Percentiles rank a stretch among this genome's conserved stretches.
Evolutionary conservation across 768 basidiomycete species (phyloP).

Genomic region (Galerina sulciceps): DNA sequence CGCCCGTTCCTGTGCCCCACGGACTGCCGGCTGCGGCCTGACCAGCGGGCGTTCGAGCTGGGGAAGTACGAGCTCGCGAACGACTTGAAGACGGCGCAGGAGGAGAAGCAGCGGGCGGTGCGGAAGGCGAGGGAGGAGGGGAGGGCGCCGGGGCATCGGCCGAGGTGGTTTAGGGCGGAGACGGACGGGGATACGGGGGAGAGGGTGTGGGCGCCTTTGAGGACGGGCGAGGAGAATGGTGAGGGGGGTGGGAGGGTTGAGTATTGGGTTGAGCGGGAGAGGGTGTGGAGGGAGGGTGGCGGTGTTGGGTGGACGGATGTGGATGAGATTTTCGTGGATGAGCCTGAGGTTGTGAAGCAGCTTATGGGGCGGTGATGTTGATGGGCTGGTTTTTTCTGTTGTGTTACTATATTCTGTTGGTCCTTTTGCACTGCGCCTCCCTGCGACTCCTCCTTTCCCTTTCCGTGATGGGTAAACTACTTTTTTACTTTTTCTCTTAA

Average conservation of each 20-base stretch:
- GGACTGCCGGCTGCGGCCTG: slow-evolving; percentile 90
- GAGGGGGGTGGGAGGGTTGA: slow-evolving; percentile 54
- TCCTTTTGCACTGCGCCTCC: no score
- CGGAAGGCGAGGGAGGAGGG: slow-evolving; percentile 80
- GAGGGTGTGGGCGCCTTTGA: slow-evolving; percentile 79
- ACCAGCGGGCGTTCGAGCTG: slow-evolving; percentile 93
- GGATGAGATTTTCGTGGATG: slow-evolving; percentile 82
- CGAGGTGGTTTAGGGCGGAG: slow-evolving; percentile 86
- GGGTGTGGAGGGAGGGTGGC: slow-evolving; percentile 51
- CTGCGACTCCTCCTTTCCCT: no score
- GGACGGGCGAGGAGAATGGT: slow-evolving; percentile 30
- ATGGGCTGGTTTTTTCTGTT: background rate
- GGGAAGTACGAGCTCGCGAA: slow-evolving; percentile 87
- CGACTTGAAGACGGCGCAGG: slow-evolving; percentile 76
- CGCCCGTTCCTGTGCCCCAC: slow-evolving; percentile 81
- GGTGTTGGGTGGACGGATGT: slow-evolving; percentile 53
- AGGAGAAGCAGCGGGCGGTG: slow-evolving; percentile 81
- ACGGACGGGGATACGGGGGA: slow-evolving; percentile 91
- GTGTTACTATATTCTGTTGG: no score
- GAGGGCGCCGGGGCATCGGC: slow-evolving; percentile 65
- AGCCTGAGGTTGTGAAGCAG: slow-evolving; percentile 40
- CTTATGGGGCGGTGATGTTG: background rate
- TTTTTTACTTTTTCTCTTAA: no score
- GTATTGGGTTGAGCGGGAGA: slow-evolving; percentile 86
- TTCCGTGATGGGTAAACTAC: no score